Conservation (phyloP, 371 early-diverging fungal genomes). For the Funneliformis caledonium region DNA sequence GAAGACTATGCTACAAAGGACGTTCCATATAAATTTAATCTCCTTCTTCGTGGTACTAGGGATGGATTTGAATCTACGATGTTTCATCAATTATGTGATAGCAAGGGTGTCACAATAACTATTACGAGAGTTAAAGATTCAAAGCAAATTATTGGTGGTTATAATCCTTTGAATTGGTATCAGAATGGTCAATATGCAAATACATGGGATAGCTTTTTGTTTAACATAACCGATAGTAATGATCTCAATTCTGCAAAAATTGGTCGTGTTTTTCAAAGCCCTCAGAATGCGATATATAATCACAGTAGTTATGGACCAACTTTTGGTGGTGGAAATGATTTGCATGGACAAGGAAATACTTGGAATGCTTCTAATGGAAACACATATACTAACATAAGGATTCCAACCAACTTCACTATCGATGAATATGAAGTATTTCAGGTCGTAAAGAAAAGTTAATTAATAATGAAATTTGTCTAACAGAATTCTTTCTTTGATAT, state of each 20-base stretch:
- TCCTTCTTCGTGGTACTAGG: not conserved
- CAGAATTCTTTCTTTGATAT: too few relatives aligned
- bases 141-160: not conserved
- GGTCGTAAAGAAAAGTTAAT: too few relatives aligned
- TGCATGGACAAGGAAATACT: not conserved
- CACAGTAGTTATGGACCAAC: not conserved
- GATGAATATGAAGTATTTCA: too few relatives aligned
- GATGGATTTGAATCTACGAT: not conserved
- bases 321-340: constrained; percentile 10
- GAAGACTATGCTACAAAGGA: not conserved
- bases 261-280: not conserved
- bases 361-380: too few relatives aligned
- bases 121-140: not conserved
- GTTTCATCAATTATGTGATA: not conserved
- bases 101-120: not conserved
- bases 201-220: too few relatives aligned
- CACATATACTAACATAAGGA: too few relatives aligned
- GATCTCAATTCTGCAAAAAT: too few relatives aligned
- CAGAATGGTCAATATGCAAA: not conserved
- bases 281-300: not conserved
- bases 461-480: too few relatives aligned
- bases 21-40: not conserved
- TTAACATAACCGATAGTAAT: too few relatives aligned
- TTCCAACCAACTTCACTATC: too few relatives aligned
- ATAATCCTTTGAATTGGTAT: not conserved